phyloP scores from a whole-genome alignment of 257 asterid genomes.

The Euphrasia confusa region DNA sequence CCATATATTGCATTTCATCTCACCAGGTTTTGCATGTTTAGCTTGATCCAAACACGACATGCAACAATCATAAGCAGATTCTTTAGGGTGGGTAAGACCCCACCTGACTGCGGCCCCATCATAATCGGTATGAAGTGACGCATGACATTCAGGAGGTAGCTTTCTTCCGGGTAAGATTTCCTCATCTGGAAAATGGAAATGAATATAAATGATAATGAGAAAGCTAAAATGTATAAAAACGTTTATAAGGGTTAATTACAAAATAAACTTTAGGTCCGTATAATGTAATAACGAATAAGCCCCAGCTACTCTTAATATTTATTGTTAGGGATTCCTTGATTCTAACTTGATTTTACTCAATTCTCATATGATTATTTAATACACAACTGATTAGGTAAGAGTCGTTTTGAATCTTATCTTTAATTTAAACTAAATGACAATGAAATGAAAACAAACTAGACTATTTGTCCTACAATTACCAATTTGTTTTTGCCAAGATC shows the following conservation, averaged over 20 bases:
- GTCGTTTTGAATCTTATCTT: too few species aligned
- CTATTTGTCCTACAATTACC: too few species aligned
- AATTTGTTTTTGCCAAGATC: too few species aligned
- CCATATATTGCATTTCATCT: conserved; percentile 77
- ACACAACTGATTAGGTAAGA: too few species aligned
- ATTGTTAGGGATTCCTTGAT: too few species aligned
- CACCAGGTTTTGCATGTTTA: conserved; percentile 52
- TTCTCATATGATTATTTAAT: too few species aligned
- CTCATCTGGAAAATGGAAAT: conserved; percentile 39
- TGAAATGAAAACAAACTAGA: too few species aligned
- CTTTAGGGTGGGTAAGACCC: conserved; percentile 93
- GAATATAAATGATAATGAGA: neutral
- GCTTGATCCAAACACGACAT: conserved; percentile 88
- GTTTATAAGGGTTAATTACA: neutral
- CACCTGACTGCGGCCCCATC: conserved; percentile 82
- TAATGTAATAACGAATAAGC: neutral
- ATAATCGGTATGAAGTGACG: conserved; percentile 80
- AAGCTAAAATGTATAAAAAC: neutral
- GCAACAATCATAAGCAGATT: conserved; percentile 92
- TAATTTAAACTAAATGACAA: too few species aligned
- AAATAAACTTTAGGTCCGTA: neutral
- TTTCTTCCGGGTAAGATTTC: conserved; percentile 67
- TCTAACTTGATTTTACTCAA: too few species aligned
- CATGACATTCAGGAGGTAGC: conserved; percentile 80
- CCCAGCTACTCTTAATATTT: neutral